Percentiles rank a stretch among this genome's conserved stretches.
phyloP scores from a whole-genome alignment of 345 rosid species.

The Pistacia atlantica region DNA sequence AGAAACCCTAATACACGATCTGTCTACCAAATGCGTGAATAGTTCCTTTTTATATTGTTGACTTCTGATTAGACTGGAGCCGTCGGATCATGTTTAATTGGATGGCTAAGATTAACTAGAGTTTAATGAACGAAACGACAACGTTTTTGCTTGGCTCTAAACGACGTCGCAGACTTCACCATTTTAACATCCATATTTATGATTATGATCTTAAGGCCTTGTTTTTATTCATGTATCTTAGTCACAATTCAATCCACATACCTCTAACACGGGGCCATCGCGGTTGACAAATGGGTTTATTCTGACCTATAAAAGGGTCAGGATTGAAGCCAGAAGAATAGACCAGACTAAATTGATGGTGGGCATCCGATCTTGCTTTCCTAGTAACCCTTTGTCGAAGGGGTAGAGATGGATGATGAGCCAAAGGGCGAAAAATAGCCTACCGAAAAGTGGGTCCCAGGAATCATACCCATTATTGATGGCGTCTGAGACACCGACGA shows the following conservation, averaged over 20 bases:
- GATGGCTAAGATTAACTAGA: no score
- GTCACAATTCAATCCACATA: conserved; percentile 90
- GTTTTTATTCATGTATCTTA: conserved; percentile 29
- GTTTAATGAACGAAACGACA: no score
- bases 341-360: conserved; percentile 96
- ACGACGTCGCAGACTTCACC: no score
- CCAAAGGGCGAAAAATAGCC: conserved; percentile 93
- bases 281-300: conserved; percentile 43
- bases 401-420: conserved; percentile 94
- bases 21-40: no score
- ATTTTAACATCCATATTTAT: no score
- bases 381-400: conserved; percentile 96
- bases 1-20: no score
- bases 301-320: conserved; percentile 94
- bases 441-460: conserved; percentile 95
- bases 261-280: conserved; percentile 64
- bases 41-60: no score
- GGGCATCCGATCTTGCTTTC: conserved; percentile 95
- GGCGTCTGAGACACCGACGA: no score
- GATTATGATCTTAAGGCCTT: no score
- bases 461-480: conserved; percentile 98
- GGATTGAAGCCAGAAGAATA: conserved; percentile 85
- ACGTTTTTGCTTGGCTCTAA: no score
- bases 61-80: no score
- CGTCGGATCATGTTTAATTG: no score